phyloP scores from a whole-genome alignment of 495 filamentous ascomycete species.

The Aspergillus carlsbadensis region DNA sequence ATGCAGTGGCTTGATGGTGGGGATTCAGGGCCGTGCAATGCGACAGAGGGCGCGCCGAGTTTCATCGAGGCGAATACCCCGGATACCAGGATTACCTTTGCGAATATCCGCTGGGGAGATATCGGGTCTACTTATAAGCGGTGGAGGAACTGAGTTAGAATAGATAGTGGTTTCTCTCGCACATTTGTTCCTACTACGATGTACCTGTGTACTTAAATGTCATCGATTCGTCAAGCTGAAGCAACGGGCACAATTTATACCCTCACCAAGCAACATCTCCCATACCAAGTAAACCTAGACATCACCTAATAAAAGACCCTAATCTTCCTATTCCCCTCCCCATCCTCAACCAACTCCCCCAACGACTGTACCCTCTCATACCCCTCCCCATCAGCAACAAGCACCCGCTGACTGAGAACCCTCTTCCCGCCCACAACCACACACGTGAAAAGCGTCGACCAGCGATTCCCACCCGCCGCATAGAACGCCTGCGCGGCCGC shows the following conservation, averaged over 20 bases:
- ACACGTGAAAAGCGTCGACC: conserved; percentile 11
- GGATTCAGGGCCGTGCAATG: conserved; percentile 58
- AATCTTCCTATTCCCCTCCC: background rate
- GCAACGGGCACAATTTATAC: too few relatives aligned
- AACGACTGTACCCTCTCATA: conserved; percentile 1
- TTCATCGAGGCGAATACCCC: conserved; percentile 30
- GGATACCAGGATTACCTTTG: conserved; percentile 32
- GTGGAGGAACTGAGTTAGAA: too few relatives aligned
- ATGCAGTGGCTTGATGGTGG: conserved; percentile 66
- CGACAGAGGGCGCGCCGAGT: conserved; percentile 31
- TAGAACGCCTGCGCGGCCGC: conserved; percentile 5
- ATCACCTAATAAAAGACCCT: conserved; percentile 1
- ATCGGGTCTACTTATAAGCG: conserved; percentile 28
- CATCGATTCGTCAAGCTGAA: too few relatives aligned
- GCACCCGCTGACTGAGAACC: background rate
- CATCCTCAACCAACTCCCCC: conserved; percentile 1
- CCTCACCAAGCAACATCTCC: too few relatives aligned
- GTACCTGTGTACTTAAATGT: too few relatives aligned
- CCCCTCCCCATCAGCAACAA: background rate
- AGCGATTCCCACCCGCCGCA: background rate
- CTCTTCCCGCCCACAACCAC: background rate
- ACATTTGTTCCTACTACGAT: too few relatives aligned
- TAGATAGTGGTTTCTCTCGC: too few relatives aligned
- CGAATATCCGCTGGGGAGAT: conserved; percentile 38
- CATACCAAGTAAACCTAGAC: too few relatives aligned